phyloP scores from a whole-genome alignment of 768 basidiomycete species.

The Ramaria rubella region DNA sequence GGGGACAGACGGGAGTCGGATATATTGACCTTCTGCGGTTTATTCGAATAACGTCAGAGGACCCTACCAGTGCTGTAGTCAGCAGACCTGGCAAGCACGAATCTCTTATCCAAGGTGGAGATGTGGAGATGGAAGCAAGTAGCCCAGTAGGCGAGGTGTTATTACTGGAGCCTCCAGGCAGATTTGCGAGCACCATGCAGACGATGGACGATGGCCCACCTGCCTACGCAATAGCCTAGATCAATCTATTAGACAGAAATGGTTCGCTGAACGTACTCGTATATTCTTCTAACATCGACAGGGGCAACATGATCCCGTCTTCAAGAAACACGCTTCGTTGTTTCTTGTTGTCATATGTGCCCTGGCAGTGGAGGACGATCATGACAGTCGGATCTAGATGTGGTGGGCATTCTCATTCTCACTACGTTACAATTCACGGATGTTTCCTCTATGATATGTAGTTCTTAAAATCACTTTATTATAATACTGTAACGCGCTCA shows the following conservation, averaged over 20 bases:
- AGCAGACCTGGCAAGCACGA: constrained; percentile 57
- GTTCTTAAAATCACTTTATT: too few species aligned
- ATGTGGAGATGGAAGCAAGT: background rate
- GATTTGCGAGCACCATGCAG: constrained; percentile 33
- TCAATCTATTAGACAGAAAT: background rate
- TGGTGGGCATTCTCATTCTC: too few species aligned
- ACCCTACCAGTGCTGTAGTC: constrained; percentile 41
- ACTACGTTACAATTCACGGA: too few species aligned
- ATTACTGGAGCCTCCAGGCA: constrained; percentile 24
- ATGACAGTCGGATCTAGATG: too few species aligned
- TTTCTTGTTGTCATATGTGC: too few species aligned
- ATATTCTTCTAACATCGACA: too few species aligned
- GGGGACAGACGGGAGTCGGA: constrained; percentile 72
- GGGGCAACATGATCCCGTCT: too few species aligned
- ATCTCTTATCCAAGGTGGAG: background rate
- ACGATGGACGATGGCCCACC: constrained; percentile 27
- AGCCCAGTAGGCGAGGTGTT: constrained; percentile 2
- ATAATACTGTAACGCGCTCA: too few species aligned
- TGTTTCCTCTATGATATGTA: too few species aligned
- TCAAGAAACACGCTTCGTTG: too few species aligned
- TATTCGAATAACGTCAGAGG: constrained; percentile 61
- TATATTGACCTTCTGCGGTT: constrained; percentile 68
- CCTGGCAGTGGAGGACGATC: too few species aligned
- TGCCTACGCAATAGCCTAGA: background rate
- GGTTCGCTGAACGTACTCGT: too few species aligned